phyloP scores from a whole-genome alignment of 305 asterid genomes.

The Ajuga reptans region DNA sequence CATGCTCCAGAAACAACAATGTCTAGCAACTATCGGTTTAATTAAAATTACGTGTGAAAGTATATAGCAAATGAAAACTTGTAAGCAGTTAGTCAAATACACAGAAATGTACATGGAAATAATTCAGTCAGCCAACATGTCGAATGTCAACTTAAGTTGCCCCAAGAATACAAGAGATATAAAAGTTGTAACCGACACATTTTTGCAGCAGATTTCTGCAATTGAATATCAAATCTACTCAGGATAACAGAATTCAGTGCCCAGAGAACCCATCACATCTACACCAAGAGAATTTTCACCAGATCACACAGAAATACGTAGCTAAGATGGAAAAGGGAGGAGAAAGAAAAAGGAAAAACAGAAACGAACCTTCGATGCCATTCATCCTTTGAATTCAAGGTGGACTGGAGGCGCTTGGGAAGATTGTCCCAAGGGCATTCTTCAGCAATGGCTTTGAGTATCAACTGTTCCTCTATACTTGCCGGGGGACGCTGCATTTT shows the following conservation, averaged over 20 bases:
- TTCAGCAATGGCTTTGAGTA: constrained; percentile 67
- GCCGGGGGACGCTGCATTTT: constrained; percentile 72
- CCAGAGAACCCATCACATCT: neutral
- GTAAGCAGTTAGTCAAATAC: neutral
- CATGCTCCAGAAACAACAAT: neutral
- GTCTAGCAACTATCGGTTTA: neutral
- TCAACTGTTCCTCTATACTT: constrained; percentile 85
- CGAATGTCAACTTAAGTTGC: neutral
- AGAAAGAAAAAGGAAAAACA: constrained; percentile 2
- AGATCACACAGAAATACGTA: neutral
- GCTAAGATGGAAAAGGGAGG: neutral
- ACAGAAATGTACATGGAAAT: neutral
- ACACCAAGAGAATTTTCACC: neutral
- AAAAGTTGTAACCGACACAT: constrained; percentile 9
- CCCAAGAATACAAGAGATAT: neutral
- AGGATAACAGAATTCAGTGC: neutral
- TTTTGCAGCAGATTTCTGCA: neutral
- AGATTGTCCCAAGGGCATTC: constrained; percentile 84
- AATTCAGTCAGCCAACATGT: neutral
- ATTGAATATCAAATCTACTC: neutral
- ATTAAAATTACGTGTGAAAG: neutral
- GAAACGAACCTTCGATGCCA: constrained; percentile 72
- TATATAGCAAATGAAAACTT: neutral
- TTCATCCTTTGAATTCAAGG: constrained; percentile 80
- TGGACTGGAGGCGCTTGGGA: constrained; percentile 92